Percentiles rank a stretch among this genome's conserved stretches.
phyloP scores from a whole-genome alignment of 2,329 filamentous ascomycete genomes.

The Sporothrix sp. region DNA sequence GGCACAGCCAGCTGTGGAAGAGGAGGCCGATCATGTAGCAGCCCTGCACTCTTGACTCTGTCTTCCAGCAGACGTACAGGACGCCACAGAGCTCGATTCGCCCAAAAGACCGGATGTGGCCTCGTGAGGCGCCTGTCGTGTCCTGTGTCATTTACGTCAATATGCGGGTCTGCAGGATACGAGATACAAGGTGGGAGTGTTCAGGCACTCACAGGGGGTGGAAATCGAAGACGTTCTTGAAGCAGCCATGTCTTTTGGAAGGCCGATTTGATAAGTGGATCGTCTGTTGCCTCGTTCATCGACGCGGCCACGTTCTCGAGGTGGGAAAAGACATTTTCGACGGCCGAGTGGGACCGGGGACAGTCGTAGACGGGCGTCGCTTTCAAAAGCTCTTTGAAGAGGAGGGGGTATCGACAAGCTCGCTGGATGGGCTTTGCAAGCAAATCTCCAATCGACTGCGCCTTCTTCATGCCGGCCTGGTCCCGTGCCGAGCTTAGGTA shows the following conservation, averaged over 20 bases:
- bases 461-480: conserved; percentile 57
- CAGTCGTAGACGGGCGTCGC: conserved; percentile 78
- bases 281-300: conserved; percentile 78
- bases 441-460: conserved; percentile 73
- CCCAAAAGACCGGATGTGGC: conserved; percentile 68
- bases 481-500: conserved; percentile 62
- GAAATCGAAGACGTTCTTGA: conserved; percentile 70
- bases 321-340: conserved; percentile 62
- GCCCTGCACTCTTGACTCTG: conserved; percentile 55
- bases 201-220: too few relatives aligned
- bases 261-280: conserved; percentile 55
- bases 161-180: too few relatives aligned
- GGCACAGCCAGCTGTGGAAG: conserved; percentile 70
- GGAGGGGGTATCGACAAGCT: conserved; percentile 79
- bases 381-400: conserved; percentile 76
- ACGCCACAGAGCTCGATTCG: conserved; percentile 74
- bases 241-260: conserved; percentile 78
- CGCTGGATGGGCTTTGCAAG: conserved; percentile 95
- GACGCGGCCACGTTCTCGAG: conserved; percentile 66
- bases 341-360: conserved; percentile 68
- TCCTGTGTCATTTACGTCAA: conserved; percentile 26
- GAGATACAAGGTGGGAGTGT: too few relatives aligned
- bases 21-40: conserved; percentile 77
- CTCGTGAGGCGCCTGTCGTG: conserved; percentile 44
- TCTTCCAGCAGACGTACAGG: conserved; percentile 75